These are phyloP conservation scores for Cercospora sp. DNA, from an alignment of 2,329 filamentous ascomycete species.

Conservation along the genomic window DNA sequence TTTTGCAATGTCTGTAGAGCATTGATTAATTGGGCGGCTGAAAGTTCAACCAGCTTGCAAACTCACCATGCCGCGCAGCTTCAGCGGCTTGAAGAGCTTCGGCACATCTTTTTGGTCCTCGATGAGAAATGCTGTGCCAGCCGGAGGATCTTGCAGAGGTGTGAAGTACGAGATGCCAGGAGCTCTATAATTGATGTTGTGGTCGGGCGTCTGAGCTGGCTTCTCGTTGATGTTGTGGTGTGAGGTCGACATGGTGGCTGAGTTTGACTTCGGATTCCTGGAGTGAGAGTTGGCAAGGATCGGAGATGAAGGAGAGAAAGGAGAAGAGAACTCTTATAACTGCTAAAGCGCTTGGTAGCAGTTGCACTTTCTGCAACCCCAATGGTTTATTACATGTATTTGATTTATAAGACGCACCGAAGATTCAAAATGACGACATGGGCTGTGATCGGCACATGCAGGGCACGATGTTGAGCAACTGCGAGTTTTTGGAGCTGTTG, in stretches of 20 bases:
- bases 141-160: conserved; percentile 48
- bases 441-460: neutral
- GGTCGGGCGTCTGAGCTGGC: conserved; percentile 20
- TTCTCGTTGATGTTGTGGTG: conserved; percentile 36
- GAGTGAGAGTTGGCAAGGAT: neutral
- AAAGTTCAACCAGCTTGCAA: neutral
- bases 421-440: conserved; percentile 7
- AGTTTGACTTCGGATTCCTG: neutral
- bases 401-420: neutral
- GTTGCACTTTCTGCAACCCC: neutral
- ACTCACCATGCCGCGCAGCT: conserved; percentile 53
- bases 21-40: too few species aligned
- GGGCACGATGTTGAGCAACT: neutral
- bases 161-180: conserved; percentile 52
- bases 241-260: conserved; percentile 28
- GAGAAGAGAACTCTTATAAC: conserved; percentile 2
- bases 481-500: neutral
- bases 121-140: conserved; percentile 49
- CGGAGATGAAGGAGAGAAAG: neutral
- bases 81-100: conserved; percentile 61
- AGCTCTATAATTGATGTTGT: conserved; percentile 46
- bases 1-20: conserved; percentile 24
- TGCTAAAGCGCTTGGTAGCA: neutral
- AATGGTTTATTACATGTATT: neutral
- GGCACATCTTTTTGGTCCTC: conserved; percentile 54